Evolutionary conservation across 305 asterid species (phyloP).

Genomic region (Fraxinus baroniana): DNA sequence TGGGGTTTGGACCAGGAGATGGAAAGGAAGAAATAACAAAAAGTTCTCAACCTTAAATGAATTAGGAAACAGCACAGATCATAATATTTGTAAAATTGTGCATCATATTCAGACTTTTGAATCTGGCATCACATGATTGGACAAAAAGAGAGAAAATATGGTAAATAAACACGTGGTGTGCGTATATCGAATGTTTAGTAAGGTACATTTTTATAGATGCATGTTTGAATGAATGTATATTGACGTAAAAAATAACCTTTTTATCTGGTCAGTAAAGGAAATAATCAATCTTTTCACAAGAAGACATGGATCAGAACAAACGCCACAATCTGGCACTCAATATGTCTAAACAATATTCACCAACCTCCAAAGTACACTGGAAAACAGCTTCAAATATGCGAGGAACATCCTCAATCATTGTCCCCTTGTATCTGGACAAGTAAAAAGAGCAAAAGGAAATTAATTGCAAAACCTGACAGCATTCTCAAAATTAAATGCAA

Average conservation of each 20-base stretch:
- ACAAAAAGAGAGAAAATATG: not conserved
- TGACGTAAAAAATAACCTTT: not conserved
- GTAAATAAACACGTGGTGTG: not conserved
- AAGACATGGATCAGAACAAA: not conserved
- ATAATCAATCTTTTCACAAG: not conserved
- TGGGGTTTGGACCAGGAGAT: not conserved
- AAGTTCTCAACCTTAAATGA: not conserved
- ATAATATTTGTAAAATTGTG: not conserved
- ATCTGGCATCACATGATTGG: not conserved
- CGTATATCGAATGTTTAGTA: not conserved
- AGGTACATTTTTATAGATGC: not conserved
- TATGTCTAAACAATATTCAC: constrained; percentile 10
- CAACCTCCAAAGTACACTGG: constrained; percentile 96
- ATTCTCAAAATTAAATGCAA: not conserved
- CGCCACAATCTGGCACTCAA: not conserved
- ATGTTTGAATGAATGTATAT: not conserved
- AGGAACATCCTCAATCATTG: constrained; percentile 95
- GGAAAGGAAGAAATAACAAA: not conserved
- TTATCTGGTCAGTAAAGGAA: not conserved
- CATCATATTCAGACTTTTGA: not conserved
- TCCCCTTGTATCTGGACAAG: constrained; percentile 66
- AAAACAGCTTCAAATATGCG: constrained; percentile 97
- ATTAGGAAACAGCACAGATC: not conserved
- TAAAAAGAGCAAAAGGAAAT: constrained; percentile 18
- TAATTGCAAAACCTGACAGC: constrained; percentile 11